Evolutionary conservation across 1,139 yeast species (phyloP), one percentile per base, ranked within the genome.

Genomic region (Yamadazyma blattariae): DNA sequence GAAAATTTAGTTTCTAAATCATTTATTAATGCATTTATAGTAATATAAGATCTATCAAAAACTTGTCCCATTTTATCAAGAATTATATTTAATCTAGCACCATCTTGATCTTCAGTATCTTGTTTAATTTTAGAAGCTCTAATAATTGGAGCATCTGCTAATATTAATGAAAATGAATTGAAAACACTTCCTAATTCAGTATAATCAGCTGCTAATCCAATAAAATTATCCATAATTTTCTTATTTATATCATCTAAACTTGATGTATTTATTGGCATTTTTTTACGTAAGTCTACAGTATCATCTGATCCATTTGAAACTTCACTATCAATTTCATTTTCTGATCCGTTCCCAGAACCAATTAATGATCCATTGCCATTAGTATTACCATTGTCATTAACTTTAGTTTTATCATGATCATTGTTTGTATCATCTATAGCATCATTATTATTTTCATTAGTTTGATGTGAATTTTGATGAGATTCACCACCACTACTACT

Each of bases 61-160:
- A 85, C 81, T 52, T 83, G 88, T 4, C 97, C 96, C 11, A 87
- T 73, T 42, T 79, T 77, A 45, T 89, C 95, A 37, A 69, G 56
- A 1, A 69, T 54, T 8, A 64, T 42, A 41, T 62, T 61, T 32
- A 88, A 41, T 38, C 64, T 64, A 4, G 58, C 49, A 17, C 19
- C 19, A 17, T 17, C 19, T 12, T 58, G 62, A n/a, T 48, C 48
- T 14, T 49, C 51, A 5, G 41, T 37, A 8, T 37, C 38, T 17
- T 17, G 7, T 27, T 50, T 45, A 13, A 40, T 22, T 32, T 56
- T 54, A 7, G 44, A 39, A 13, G 52, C 37, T 36, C 59, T 44
- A 29, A 48, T 43, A 16, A 47, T 45, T 1, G 64, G 53, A 5
- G 66, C 48, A 29, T 66, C 73, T 0, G 68, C 53, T 17, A 86